Percentiles rank a stretch among this genome's conserved stretches.
Evolutionary conservation across 495 filamentous ascomycete genomes (phyloP).

Genomic region (Melanomma pulvis-pyrius): DNA sequence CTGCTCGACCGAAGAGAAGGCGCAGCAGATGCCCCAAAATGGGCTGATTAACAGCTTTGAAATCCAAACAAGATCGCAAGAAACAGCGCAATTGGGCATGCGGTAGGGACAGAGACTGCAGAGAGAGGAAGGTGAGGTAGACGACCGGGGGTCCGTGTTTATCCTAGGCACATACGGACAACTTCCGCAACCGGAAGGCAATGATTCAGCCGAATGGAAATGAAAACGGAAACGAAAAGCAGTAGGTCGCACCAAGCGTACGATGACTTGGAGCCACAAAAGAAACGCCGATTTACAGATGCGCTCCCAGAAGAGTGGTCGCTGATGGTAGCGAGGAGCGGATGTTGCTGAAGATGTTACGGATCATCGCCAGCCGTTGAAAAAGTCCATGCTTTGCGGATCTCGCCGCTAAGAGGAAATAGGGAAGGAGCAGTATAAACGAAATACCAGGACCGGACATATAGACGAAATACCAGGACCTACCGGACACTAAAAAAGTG

Average conservation of each 20-base stretch:
- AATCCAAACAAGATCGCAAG: background rate
- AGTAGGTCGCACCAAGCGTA: background rate
- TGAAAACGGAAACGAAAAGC: background rate
- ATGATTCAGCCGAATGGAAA: background rate
- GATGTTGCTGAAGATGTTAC: background rate
- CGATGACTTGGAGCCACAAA: background rate
- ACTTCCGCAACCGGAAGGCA: conserved; percentile 26
- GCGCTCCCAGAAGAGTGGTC: background rate
- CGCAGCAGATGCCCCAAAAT: background rate
- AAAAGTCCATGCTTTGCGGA: background rate
- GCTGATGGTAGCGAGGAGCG: background rate
- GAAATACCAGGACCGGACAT: background rate
- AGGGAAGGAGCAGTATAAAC: background rate
- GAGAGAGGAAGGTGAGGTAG: conserved; percentile 12
- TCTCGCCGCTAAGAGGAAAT: background rate
- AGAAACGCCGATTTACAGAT: background rate
- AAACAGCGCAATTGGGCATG: conserved; percentile 12
- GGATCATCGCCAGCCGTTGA: background rate
- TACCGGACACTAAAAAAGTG: background rate
- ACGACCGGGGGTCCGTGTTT: conserved; percentile 17
- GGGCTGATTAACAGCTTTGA: background rate
- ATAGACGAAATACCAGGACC: background rate
- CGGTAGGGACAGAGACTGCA: background rate
- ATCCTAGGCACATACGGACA: conserved; percentile 23
- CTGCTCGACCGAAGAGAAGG: background rate